phyloP scores from a whole-genome alignment of 1,284 basidiomycete genomes.

The Anthracocystis setariae region DNA sequence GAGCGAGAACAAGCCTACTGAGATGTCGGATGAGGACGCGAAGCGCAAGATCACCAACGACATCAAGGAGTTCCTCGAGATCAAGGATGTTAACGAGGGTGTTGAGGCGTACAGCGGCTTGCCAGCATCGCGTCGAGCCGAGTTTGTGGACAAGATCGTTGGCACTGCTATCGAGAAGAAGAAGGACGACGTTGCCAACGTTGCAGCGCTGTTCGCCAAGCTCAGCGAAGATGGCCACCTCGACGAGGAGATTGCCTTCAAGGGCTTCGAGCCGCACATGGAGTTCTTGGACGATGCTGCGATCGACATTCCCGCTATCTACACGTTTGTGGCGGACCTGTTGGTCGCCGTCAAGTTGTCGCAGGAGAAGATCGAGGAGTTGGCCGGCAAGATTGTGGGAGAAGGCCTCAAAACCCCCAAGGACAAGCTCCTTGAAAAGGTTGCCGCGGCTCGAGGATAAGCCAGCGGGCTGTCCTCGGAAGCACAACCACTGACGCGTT shows the following conservation, averaged over 20 bases:
- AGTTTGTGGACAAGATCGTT: constrained; percentile 79
- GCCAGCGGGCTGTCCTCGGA: constrained; percentile 1
- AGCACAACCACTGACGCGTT: constrained; percentile 36
- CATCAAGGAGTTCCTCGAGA: constrained; percentile 69
- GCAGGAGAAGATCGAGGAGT: constrained; percentile 59
- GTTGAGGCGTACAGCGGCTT: constrained; percentile 74
- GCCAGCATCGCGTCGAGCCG: constrained; percentile 74
- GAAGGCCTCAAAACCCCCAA: constrained; percentile 65
- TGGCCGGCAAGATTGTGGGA: constrained; percentile 62
- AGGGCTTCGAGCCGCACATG: constrained; percentile 75
- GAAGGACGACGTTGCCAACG: constrained; percentile 78
- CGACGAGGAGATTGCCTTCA: constrained; percentile 73
- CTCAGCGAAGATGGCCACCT: constrained; percentile 50
- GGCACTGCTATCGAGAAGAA: constrained; percentile 81
- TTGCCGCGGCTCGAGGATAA: constrained; percentile 49
- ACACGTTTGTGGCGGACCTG: constrained; percentile 75
- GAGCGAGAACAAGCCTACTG: constrained; percentile 71
- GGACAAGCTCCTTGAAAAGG: constrained; percentile 65
- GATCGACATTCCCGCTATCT: constrained; percentile 88
- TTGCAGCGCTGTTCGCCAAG: constrained; percentile 63
- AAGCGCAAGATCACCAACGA: constrained; percentile 77
- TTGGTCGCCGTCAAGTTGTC: constrained; percentile 51
- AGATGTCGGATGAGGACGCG: constrained; percentile 75
- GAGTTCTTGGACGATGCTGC: constrained; percentile 85
- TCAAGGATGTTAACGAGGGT: constrained; percentile 83